phyloP scores from a whole-genome alignment of 352 stramenopile species.

The Pythium volutum region DNA sequence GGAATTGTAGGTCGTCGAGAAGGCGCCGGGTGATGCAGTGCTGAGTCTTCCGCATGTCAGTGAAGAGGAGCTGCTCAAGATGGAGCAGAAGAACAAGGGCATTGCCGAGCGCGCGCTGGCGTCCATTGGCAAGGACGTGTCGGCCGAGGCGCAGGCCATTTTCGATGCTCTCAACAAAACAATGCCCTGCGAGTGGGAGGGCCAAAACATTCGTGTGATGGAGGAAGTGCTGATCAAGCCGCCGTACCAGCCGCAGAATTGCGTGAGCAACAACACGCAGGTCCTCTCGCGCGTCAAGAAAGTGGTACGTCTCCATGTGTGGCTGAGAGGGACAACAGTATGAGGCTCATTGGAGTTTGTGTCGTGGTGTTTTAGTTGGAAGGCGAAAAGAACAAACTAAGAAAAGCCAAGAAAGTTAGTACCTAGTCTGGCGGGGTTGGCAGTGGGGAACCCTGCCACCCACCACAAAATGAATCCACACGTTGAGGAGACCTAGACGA shows the following conservation, averaged over 20 bases:
- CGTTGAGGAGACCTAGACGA: not conserved
- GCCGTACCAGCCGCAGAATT: constrained; percentile 79
- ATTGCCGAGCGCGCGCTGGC: constrained; percentile 66
- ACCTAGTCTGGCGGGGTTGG: constrained; percentile 16
- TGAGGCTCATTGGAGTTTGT: not conserved
- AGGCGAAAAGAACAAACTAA: constrained; percentile 72
- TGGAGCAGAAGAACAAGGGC: constrained; percentile 76
- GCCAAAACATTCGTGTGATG: constrained; percentile 81
- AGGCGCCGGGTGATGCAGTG: constrained; percentile 43
- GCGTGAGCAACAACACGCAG: constrained; percentile 64
- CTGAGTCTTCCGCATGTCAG: constrained; percentile 49
- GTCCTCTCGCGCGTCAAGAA: constrained; percentile 82
- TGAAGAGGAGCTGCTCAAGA: constrained; percentile 65
- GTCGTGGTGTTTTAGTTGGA: constrained; percentile 38
- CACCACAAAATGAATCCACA: not conserved
- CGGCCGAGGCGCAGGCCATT: constrained; percentile 64
- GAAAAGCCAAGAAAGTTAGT: constrained; percentile 48
- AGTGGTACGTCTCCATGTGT: constrained; percentile 49
- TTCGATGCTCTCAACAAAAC: constrained; percentile 90
- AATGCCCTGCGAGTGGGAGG: constrained; percentile 86
- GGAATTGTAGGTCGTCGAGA: constrained; percentile 38
- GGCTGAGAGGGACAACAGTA: no score
- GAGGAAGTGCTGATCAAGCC: constrained; percentile 82
- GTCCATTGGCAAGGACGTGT: constrained; percentile 78
- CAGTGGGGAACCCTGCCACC: not conserved